These are phyloP conservation scores for Fraxinus greggii DNA, from an alignment of 305 asterid species.

Conservation along the genomic window DNA sequence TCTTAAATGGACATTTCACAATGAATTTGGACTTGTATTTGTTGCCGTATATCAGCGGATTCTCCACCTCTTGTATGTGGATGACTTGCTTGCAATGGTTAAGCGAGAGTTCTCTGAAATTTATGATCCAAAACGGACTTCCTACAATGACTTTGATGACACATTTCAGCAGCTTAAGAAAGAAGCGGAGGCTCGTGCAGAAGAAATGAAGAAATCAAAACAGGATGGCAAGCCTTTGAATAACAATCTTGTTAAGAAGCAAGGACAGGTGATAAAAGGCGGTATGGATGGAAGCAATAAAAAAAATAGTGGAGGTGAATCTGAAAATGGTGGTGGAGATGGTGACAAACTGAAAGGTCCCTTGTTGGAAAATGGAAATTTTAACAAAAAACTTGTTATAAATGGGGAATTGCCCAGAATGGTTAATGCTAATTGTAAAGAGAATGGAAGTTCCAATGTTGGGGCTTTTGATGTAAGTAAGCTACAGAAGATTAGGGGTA, in stretches of 20 bases:
- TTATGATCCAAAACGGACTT: constrained; percentile 66
- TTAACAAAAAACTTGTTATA: constrained; percentile 35
- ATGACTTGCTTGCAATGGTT: constrained; percentile 80
- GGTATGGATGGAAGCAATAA: constrained; percentile 58
- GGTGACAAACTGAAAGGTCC: constrained; percentile 39
- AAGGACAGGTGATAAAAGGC: constrained; percentile 60
- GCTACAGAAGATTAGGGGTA: constrained; percentile 70
- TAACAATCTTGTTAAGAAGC: constrained; percentile 59
- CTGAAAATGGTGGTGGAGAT: constrained; percentile 61
- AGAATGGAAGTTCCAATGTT: constrained; percentile 48
- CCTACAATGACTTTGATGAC: constrained; percentile 65
- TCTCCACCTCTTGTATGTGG: constrained; percentile 89
- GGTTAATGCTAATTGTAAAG: constrained; percentile 53
- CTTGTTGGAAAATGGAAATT: constrained; percentile 52
- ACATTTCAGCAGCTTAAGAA: constrained; percentile 79
- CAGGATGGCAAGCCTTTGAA: constrained; percentile 58
- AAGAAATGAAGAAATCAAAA: constrained; percentile 77
- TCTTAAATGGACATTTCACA: constrained; percentile 89
- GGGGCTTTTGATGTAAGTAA: constrained; percentile 91
- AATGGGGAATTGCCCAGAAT: constrained; percentile 36
- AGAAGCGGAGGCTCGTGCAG: constrained; percentile 92
- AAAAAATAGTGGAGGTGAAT: constrained; percentile 71
- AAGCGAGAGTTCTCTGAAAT: constrained; percentile 66
- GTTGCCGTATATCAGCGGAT: constrained; percentile 90
- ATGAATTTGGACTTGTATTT: constrained; percentile 87